These are phyloP conservation scores for Hibiscus tridactylites DNA, from an alignment of 345 rosid species.

Conservation along the genomic window DNA sequence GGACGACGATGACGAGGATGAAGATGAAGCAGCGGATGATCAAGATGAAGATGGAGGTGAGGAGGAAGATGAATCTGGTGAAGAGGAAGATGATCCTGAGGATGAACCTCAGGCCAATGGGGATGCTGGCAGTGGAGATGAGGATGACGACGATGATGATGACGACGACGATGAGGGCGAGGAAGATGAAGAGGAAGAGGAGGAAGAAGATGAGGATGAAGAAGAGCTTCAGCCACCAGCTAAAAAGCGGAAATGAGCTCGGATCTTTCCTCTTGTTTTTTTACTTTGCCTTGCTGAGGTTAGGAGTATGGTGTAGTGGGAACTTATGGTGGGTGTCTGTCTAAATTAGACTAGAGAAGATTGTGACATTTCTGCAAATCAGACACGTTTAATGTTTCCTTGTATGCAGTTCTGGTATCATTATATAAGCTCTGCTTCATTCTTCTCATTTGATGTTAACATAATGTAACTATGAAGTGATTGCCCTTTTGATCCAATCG, in stretches of 20 bases:
- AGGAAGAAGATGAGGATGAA: slow-evolving; percentile 30
- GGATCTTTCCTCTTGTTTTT: not conserved
- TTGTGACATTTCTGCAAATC: slow-evolving; percentile 6
- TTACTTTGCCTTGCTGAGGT: not conserved
- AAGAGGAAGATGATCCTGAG: slow-evolving; percentile 33
- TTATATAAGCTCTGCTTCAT: not conserved
- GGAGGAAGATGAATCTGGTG: slow-evolving; percentile 32
- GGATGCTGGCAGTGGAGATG: slow-evolving; percentile 35
- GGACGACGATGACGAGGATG: slow-evolving; percentile 38
- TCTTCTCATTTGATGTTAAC: not conserved
- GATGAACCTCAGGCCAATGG: slow-evolving; percentile 42
- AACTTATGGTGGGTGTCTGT: not conserved
- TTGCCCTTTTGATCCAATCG: no score
- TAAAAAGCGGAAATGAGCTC: slow-evolving; percentile 46
- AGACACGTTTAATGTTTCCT: slow-evolving; percentile 12
- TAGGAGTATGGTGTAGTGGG: not conserved
- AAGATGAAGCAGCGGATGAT: slow-evolving; percentile 25
- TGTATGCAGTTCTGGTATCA: not conserved
- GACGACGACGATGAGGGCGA: slow-evolving; percentile 17
- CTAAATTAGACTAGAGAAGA: slow-evolving; percentile 11
- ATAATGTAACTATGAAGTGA: not conserved
- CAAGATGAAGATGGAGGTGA: slow-evolving; percentile 38
- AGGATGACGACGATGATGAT: slow-evolving; percentile 21
- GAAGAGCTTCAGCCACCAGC: slow-evolving; percentile 45
- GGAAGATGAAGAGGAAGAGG: slow-evolving; percentile 32